Evolutionary conservation across 768 basidiomycete genomes (phyloP), one percentile per base, ranked within the genome.

Genomic region (Serendipita sp.): DNA sequence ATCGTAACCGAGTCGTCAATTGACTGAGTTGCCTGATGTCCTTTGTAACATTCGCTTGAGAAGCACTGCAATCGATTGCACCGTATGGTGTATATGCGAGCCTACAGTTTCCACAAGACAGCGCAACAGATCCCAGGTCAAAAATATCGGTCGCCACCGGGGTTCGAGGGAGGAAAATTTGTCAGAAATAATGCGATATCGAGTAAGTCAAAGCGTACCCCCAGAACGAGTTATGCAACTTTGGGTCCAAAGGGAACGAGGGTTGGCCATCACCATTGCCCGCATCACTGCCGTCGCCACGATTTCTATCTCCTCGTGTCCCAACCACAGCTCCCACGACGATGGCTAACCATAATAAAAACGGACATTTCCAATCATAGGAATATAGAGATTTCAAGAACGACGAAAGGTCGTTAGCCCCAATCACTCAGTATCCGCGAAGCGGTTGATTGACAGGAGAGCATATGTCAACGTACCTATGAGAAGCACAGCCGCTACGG

Each of bases 31-130:
- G 33, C 33, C 10, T 27, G 16, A 60, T 60, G 33, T 60, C 55
- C 55, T 60, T 60, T 27, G 55, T 60, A 60, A 60, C 55, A 33
- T 60, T 60, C 36, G 55, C 55, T 18, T 60, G 55, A 1, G 55
- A 23, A 10, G 55, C 55, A 10, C 27, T 60, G n/a, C 55, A 60
- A 33, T 60, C 55, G 33, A 60, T 60, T 11, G 55, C 55, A 27
- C 55, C 55, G 31, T 60, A 60, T 34, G 55, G 55, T 0, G 55
- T 60, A 34, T 60, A 60, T 34, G 55, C 55, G 27, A 60, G 16
- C 8, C 55, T 60, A 33, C 29, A 27, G 8, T 10, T n/a, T 27
- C 33, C 33, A 23, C n/a, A 60, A 11, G 8, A 23, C 18, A 23
- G n/a, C 31, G 16, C 1, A 23, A 45, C 44, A 2, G 44, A 18